Base-by-base conservation (phyloP, 495 filamentous ascomycete genomes). In the Evernia prunastri region DNA sequence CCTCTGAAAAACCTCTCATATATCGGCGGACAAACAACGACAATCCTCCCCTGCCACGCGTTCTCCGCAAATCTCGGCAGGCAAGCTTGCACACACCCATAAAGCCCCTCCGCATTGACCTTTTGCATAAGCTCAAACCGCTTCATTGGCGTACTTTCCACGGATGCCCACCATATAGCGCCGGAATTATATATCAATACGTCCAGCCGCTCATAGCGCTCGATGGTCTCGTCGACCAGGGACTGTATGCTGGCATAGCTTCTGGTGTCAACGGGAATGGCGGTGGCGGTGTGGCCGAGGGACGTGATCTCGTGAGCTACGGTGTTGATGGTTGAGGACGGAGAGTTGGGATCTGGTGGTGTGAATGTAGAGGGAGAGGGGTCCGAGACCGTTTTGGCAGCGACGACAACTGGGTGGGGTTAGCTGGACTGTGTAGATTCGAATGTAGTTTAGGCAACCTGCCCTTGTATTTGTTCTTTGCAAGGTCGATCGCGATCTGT, bases 21-120 rank as follows among this genome's bases (percentile, higher is more conserved):
- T 61, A 96, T 92, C 0, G 91, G 91, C 53, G 91, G 91, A 63
- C 84, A 87, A 29, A 96, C 89, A 51, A 95, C 90, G 57, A 95
- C 78, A 58, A 95, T 84, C 9, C 91, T 67, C 0, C 83, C 89
- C 37, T 76, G 81, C 74, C 80, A 81, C 5, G 71, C 77, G 61
- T 81, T 80, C 58, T 65, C 71, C 64, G 77, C 75, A 66, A 86
- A 85, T 57, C 84, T 76, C 2, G 89, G 90, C 43, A 95, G 75
- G 7, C 76, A 71, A 20, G 83, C 84, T 63, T 92, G 88, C 10
- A 94, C 72, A 27, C 79, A 79, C 0, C 80, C 88, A 67, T 80
- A 80, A 9, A 80, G 57, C 0, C 91, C 90, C 65, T 92, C 87
- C 0, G 84, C 81, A 64, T 96, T 96, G 64, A 95, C 84, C 29